phyloP scores from a whole-genome alignment of 768 basidiomycete species.

The Cubamyces sp. region DNA sequence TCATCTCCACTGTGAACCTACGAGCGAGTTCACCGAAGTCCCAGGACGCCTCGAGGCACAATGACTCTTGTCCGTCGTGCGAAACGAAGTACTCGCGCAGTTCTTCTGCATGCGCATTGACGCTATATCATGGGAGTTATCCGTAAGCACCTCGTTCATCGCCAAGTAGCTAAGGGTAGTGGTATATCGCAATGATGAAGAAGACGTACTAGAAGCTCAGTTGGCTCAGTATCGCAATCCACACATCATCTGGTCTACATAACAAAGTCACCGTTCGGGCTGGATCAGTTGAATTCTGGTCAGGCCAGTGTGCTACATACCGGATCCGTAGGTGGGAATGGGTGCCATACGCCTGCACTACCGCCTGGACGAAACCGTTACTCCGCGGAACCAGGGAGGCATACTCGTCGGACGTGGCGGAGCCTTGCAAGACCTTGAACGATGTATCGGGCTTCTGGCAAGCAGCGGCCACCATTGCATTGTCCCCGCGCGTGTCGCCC shows the following conservation, averaged over 20 bases:
- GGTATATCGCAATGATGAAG: not conserved
- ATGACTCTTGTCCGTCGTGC: constrained; percentile 38
- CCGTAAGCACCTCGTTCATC: not conserved
- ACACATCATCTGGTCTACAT: constrained; percentile 55
- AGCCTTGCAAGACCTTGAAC: not conserved
- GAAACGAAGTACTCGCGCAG: constrained; percentile 40
- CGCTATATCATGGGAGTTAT: constrained; percentile 1
- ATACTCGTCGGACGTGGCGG: not conserved
- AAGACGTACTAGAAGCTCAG: constrained; percentile 36
- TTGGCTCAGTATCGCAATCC: constrained; percentile 47
- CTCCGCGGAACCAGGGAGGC: not conserved
- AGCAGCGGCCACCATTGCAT: no score
- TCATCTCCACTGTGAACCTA: constrained; percentile 33
- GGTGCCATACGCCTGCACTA: constrained; percentile 3
- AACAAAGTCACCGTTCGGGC: constrained; percentile 13
- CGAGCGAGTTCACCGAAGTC: constrained; percentile 39
- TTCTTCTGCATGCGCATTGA: constrained; percentile 37
- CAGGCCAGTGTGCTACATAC: not conserved
- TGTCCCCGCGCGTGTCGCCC: no score
- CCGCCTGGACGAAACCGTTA: constrained; percentile 6
- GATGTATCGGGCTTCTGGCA: no score
- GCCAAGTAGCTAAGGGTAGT: not conserved
- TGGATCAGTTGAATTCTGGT: no score
- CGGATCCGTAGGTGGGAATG: constrained; percentile 12
- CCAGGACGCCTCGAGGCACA: constrained; percentile 27